Conservation (phyloP, 345 rosid species). For the Eucalyptus viminalis region DNA sequence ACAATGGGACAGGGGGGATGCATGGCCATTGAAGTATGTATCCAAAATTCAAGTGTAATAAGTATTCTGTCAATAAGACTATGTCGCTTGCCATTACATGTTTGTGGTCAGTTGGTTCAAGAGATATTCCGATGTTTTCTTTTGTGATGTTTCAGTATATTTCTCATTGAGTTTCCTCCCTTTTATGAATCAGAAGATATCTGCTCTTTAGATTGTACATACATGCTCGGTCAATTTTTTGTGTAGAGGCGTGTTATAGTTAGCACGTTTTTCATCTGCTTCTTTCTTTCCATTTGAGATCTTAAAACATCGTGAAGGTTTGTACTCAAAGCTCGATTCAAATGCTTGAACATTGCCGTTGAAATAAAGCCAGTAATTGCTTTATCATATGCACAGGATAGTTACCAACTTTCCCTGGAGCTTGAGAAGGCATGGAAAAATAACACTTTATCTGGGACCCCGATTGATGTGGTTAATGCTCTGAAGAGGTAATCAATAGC, state of each 20-base stretch:
- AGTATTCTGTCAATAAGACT: not conserved
- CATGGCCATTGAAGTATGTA: constrained; percentile 92
- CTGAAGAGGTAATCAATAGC: constrained; percentile 39
- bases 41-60: not conserved
- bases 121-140: not conserved
- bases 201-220: not conserved
- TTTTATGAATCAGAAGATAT: not conserved
- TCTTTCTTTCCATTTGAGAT: not conserved
- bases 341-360: not conserved
- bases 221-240: not conserved
- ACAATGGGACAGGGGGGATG: constrained; percentile 95
- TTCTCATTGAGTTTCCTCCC: not conserved
- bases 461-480: constrained; percentile 57
- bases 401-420: constrained; percentile 77
- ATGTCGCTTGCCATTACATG: not conserved
- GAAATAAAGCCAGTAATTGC: not conserved
- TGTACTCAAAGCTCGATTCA: not conserved
- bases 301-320: not conserved
- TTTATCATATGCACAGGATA: constrained; percentile 37
- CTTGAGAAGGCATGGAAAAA: constrained; percentile 64
- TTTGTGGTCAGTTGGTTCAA: not conserved
- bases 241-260: not conserved
- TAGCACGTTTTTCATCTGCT: not conserved
- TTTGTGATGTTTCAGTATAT: not conserved
- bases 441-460: constrained; percentile 34